These are phyloP conservation scores for Helianthus annuus DNA, from an alignment of 129 eudicot genomes.

Conservation along the genomic window DNA sequence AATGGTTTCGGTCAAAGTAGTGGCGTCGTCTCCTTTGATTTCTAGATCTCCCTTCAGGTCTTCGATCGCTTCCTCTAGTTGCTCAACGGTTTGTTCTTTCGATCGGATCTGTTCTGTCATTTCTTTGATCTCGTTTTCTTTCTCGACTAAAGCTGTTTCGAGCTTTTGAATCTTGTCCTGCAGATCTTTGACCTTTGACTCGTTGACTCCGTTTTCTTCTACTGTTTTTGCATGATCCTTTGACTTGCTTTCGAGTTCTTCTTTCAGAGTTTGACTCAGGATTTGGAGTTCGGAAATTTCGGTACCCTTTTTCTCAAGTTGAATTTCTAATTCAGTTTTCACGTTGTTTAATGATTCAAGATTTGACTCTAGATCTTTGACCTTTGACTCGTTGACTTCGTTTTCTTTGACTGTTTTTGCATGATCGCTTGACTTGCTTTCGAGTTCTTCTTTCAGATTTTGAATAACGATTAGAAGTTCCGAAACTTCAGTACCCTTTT, in stretches of 20 bases:
- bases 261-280: constrained; percentile 9
- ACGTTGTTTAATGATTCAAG: constrained; percentile 25
- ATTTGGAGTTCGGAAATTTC: constrained; percentile 16
- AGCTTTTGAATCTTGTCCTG: constrained; percentile 43
- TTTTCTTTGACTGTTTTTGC: constrained; percentile 20
- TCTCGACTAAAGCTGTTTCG: constrained; percentile 38
- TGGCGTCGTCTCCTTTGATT: constrained; percentile 69
- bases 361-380: constrained; percentile 28
- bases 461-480: neutral
- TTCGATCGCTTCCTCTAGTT: constrained; percentile 67
- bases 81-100: constrained; percentile 43
- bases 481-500: constrained; percentile 20
- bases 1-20: constrained; percentile 63
- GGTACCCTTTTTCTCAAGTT: constrained; percentile 32
- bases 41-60: constrained; percentile 77
- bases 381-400: constrained; percentile 16
- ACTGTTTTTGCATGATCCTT: constrained; percentile 17
- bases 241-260: constrained; percentile 51
- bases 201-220: constrained; percentile 23
- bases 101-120: constrained; percentile 42
- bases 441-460: constrained; percentile 37
- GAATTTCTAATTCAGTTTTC: constrained; percentile 39
- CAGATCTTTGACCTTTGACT: constrained; percentile 27
- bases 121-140: constrained; percentile 50
- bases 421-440: constrained; percentile 41